Evolutionary conservation across 176 grass and related monocot genomes (phyloP).

Genomic region (Chrysopogon serrulatus): DNA sequence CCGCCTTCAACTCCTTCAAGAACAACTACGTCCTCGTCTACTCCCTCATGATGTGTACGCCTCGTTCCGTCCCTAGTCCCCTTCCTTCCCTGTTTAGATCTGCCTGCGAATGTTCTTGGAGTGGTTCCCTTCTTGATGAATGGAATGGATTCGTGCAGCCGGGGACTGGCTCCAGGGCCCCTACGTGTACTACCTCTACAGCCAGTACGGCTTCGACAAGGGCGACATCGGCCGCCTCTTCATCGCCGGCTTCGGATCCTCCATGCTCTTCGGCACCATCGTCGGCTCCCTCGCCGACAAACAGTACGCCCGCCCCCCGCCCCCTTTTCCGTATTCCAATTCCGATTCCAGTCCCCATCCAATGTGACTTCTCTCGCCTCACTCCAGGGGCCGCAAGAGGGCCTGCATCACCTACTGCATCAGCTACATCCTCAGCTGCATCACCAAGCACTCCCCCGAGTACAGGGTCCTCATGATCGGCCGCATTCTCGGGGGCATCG

Average conservation of each 20-base stretch:
- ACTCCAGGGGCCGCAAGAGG: conserved; percentile 76
- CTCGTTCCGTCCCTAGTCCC: background rate
- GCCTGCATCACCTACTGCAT: conserved; percentile 96
- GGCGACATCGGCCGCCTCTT: conserved; percentile 98
- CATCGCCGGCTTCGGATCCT: conserved; percentile 97
- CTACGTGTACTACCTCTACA: conserved; percentile 97
- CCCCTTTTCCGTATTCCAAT: background rate
- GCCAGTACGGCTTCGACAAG: conserved; percentile 95
- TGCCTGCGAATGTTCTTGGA: background rate
- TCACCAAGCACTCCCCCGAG: conserved; percentile 91
- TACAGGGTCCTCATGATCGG: conserved; percentile 90
- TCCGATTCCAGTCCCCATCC: background rate
- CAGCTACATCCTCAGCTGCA: conserved; percentile 92
- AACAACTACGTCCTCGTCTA: conserved; percentile 99
- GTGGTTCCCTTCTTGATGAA: background rate
- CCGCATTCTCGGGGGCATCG: conserved; percentile 67
- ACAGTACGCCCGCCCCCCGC: conserved; percentile 38
- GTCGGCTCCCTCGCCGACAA: conserved; percentile 96
- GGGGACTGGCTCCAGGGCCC: conserved; percentile 97
- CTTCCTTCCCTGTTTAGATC: background rate
- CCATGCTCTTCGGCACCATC: conserved; percentile 98
- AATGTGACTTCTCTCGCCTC: background rate
- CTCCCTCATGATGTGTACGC: conserved; percentile 96
- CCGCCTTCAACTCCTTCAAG: conserved; percentile 92
- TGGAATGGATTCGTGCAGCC: conserved; percentile 27